Percentiles rank a stretch among this genome's conserved stretches.
Evolutionary conservation across 2,329 filamentous ascomycete species (phyloP).

Genomic region (Sclerotinia trifoliorum): DNA sequence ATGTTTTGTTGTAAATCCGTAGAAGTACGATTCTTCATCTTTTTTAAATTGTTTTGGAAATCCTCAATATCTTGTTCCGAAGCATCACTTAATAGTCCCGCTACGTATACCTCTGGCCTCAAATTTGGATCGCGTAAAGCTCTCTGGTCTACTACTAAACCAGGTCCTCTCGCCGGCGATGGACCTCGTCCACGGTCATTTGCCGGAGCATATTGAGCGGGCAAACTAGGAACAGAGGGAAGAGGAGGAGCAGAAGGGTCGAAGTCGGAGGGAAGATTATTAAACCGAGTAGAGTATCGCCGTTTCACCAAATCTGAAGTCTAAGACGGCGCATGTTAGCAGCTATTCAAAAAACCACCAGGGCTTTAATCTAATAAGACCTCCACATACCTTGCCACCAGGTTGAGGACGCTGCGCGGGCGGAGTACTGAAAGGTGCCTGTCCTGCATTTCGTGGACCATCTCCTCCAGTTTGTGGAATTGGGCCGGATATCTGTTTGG

Average conservation of each 20-base stretch:
- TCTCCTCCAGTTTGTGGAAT: conserved; percentile 52
- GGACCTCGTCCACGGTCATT: conserved; percentile 34
- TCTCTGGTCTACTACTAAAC: conserved; percentile 71
- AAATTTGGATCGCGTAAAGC: conserved; percentile 78
- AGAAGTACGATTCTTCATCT: conserved; percentile 39
- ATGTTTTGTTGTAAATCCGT: conserved; percentile 88
- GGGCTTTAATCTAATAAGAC: neutral
- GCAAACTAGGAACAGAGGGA: conserved; percentile 69
- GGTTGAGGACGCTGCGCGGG: conserved; percentile 52
- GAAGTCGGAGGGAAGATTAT: conserved; percentile 69
- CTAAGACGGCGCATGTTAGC: conserved; percentile 36
- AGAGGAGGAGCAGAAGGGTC: conserved; percentile 65
- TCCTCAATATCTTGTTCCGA: conserved; percentile 40
- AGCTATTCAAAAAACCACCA: neutral
- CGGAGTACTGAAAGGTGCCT: conserved; percentile 39
- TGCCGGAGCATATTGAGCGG: conserved; percentile 47
- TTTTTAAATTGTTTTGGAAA: conserved; percentile 36
- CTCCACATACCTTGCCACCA: conserved; percentile 54
- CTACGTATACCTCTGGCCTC: conserved; percentile 71
- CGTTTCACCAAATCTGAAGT: conserved; percentile 86
- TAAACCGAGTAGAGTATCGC: conserved; percentile 91
- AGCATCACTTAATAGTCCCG: conserved; percentile 44
- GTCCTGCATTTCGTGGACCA: conserved; percentile 42
- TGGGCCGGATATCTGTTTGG: conserved; percentile 61
- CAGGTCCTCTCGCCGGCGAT: conserved; percentile 45